A percentile compares a stretch with the other conserved stretches of the same genome.
Evolutionary conservation across 192 early-diverging fungal species (phyloP).

Genomic region (Coemansia sp.): DNA sequence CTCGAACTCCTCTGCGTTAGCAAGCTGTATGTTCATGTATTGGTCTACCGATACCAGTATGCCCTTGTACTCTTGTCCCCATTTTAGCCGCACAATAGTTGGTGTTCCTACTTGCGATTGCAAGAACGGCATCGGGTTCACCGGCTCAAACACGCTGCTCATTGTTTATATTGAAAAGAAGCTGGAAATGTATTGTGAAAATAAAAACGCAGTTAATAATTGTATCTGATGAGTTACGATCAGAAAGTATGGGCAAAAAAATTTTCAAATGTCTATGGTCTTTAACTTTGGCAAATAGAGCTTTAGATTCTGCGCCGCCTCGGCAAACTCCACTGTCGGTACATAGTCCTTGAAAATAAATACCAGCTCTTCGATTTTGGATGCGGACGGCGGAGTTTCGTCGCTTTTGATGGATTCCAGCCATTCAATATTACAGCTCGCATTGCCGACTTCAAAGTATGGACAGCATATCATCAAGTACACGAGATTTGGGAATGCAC

Average conservation of each 20-base stretch:
- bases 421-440: not conserved
- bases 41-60: constrained; percentile 84
- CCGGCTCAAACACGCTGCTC: constrained; percentile 67
- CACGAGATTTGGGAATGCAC: not conserved
- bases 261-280: constrained; percentile 5
- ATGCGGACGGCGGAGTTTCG: not conserved
- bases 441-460: not conserved
- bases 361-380: constrained; percentile 6
- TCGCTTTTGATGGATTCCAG: not conserved
- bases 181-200: constrained; percentile 3
- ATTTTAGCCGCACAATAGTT: constrained; percentile 92
- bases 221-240: not conserved
- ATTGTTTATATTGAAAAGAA: constrained; percentile 9
- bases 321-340: not conserved
- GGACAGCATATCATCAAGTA: not conserved
- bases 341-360: not conserved
- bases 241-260: constrained; percentile 1
- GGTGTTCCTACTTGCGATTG: constrained; percentile 89
- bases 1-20: constrained; percentile 92
- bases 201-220: not conserved
- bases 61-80: constrained; percentile 98
- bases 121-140: constrained; percentile 98
- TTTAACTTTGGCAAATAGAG: constrained; percentile 3
- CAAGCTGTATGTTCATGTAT: constrained; percentile 98
- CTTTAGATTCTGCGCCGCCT: not conserved